A percentile compares a stretch with the other conserved stretches of the same genome.
These are phyloP conservation scores for Kazachstania viticola DNA, from an alignment of 805 yeast genomes.

Conservation along the genomic window DNA sequence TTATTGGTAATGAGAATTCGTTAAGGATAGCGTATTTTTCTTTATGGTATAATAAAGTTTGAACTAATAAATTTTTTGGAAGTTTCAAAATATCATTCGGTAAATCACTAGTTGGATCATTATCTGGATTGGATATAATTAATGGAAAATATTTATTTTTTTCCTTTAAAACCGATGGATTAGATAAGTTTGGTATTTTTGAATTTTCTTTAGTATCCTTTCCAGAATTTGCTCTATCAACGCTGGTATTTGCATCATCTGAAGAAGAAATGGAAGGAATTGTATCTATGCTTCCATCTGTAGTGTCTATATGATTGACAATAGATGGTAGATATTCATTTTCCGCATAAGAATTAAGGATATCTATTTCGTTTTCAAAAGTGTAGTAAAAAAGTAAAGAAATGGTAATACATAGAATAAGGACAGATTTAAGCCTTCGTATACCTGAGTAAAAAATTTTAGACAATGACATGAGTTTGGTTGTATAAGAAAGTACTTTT, in stretches of 20 bases:
- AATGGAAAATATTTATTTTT: conserved; percentile 33
- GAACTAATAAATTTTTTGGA: no score
- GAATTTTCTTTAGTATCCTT: not conserved
- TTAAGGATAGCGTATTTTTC: conserved; percentile 19
- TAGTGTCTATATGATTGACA: conserved; percentile 4
- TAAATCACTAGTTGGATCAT: conserved; percentile 6
- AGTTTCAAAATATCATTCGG: not conserved
- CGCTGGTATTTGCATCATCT: not conserved
- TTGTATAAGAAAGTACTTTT: no score
- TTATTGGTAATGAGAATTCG: conserved; percentile 14
- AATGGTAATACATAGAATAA: conserved; percentile 20
- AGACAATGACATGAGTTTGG: conserved; percentile 10
- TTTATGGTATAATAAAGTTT: conserved; percentile 12
- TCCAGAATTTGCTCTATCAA: no score
- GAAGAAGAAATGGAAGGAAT: not conserved
- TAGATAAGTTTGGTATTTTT: conserved; percentile 4
- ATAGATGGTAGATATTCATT: conserved; percentile 26
- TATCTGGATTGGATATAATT: conserved; percentile 16
- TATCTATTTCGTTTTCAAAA: conserved; percentile 27
- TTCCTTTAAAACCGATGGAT: conserved; percentile 16
- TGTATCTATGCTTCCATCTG: not conserved
- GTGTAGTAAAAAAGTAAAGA: conserved; percentile 25
- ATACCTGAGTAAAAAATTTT: conserved; percentile 8
- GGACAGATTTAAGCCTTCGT: conserved; percentile 18
- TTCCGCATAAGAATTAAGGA: conserved; percentile 26